These are phyloP conservation scores for Acer yangbiense DNA, from an alignment of 345 rosid species.

Conservation along the genomic window DNA sequence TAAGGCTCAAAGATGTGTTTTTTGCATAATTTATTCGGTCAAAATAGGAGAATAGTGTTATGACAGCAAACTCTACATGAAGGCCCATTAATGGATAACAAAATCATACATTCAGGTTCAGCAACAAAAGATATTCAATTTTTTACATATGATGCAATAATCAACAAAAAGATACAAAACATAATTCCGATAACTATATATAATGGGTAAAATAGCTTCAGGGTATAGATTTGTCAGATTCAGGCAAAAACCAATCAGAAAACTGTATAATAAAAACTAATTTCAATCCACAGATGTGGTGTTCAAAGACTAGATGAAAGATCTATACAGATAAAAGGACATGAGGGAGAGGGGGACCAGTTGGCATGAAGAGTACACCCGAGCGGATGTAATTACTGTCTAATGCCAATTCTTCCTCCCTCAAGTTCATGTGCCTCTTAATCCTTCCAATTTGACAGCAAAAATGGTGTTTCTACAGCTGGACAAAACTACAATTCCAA, in stretches of 20 bases:
- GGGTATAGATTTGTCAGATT: neutral
- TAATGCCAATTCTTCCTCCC: conserved; percentile 8
- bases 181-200: neutral
- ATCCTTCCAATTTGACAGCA: neutral
- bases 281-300: conserved; percentile 1
- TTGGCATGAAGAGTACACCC: neutral
- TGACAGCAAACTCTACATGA: neutral
- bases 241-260: neutral
- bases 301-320: neutral
- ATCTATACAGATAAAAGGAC: neutral
- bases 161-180: neutral
- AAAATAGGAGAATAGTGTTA: conserved; percentile 5
- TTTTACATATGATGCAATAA: neutral
- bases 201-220: neutral
- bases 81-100: no score
- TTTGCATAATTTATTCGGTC: neutral
- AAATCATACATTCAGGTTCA: conserved; percentile 4
- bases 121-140: neutral
- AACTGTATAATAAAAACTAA: neutral
- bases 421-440: neutral
- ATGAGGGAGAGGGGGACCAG: neutral
- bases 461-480: neutral
- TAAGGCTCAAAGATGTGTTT: neutral
- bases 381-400: neutral
- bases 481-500: neutral